These are phyloP conservation scores for Russula sp. DNA, from an alignment of 768 basidiomycete genomes.

Conservation along the genomic window DNA sequence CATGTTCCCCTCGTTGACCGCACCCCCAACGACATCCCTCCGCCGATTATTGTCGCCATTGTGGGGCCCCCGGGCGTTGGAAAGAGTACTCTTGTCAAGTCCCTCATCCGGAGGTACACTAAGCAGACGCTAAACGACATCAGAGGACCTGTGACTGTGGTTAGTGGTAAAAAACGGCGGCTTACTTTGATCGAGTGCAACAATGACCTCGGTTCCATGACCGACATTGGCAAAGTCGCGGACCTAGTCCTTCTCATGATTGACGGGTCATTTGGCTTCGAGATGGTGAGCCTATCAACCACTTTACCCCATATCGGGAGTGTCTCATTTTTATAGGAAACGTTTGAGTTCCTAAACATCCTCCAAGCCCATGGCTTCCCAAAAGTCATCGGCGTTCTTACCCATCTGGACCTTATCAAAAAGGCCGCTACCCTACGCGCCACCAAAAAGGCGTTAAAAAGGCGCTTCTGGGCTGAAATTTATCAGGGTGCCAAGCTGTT, in stretches of 20 bases:
- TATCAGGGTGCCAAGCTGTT: conserved; percentile 98
- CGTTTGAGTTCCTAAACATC: conserved; percentile 96
- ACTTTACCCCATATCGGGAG: not conserved
- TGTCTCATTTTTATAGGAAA: conserved; percentile 56
- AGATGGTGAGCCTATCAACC: conserved; percentile 65
- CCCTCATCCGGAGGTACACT: conserved; percentile 84
- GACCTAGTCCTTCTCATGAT: conserved; percentile 97
- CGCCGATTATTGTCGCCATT: conserved; percentile 90
- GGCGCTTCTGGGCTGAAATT: conserved; percentile 99
- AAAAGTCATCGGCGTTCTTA: conserved; percentile 94
- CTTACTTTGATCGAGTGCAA: conserved; percentile 98
- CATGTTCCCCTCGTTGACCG: conserved; percentile 96
- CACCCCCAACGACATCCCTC: conserved; percentile 86
- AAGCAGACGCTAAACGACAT: conserved; percentile 89
- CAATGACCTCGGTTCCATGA: conserved; percentile 97
- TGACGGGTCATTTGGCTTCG: conserved; percentile 96
- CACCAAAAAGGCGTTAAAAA: conserved; percentile 93
- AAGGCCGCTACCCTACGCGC: conserved; percentile 78
- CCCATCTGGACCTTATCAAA: conserved; percentile 96
- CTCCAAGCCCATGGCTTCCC: conserved; percentile 97
- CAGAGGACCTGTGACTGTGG: conserved; percentile 91
- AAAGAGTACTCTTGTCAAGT: conserved; percentile 90
- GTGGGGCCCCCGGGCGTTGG: conserved; percentile 97
- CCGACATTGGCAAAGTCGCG: conserved; percentile 94
- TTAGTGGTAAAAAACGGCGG: conserved; percentile 86